These are phyloP conservation scores for Trichophyton rubrum DNA, from an alignment of 2,329 filamentous ascomycete genomes.

Conservation along the genomic window DNA sequence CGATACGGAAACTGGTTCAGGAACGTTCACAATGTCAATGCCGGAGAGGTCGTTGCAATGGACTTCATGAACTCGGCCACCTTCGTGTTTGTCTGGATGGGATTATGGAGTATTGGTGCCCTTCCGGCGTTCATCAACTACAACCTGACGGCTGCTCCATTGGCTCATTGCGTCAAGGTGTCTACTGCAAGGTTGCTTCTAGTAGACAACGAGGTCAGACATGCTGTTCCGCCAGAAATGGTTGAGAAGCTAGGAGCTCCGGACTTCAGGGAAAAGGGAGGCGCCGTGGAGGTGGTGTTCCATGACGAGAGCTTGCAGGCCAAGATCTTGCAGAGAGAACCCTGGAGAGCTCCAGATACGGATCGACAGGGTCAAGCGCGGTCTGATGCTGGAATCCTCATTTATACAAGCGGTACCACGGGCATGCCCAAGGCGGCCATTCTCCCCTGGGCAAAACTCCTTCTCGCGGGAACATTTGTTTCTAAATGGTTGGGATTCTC, in stretches of 20 bases:
- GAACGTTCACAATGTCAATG: conserved; percentile 48
- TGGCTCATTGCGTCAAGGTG: conserved; percentile 61
- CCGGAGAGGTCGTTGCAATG: conserved; percentile 65
- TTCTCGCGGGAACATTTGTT: conserved; percentile 42
- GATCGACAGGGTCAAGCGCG: conserved; percentile 40
- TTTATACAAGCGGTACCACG: conserved; percentile 78
- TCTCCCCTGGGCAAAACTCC: conserved; percentile 58
- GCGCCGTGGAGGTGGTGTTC: conserved; percentile 46
- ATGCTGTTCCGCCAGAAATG: conserved; percentile 36
- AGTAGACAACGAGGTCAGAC: conserved; percentile 54
- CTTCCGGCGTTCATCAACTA: conserved; percentile 82
- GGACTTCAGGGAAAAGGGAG: conserved; percentile 29
- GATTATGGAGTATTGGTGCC: conserved; percentile 71
- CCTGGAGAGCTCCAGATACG: conserved; percentile 47
- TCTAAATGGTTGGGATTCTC: conserved; percentile 46
- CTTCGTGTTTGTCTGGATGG: conserved; percentile 64
- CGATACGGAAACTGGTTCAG: conserved; percentile 67
- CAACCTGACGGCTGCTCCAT: conserved; percentile 58
- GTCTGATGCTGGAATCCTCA: conserved; percentile 55
- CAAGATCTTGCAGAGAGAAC: conserved; percentile 40
- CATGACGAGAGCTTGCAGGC: conserved; percentile 48
- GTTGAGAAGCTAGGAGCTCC: conserved; percentile 28
- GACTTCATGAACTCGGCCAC: conserved; percentile 71
- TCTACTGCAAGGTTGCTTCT: conserved; percentile 56
- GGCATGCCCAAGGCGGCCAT: conserved; percentile 71